phyloP scores from a whole-genome alignment of 2,329 filamentous ascomycete genomes.

The Sarocladiaceae sp. region DNA sequence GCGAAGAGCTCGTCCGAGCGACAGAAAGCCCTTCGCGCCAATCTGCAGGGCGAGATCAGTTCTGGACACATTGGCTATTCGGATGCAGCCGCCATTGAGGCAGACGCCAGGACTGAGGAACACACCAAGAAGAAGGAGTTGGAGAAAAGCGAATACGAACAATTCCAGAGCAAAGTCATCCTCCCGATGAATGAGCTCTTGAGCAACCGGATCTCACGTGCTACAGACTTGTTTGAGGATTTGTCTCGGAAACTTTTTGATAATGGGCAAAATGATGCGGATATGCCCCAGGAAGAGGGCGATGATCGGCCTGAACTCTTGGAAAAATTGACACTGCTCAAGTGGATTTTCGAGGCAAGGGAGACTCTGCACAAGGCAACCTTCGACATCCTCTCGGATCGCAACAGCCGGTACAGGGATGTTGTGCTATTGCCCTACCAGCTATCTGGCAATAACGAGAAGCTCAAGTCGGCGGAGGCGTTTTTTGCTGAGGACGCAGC shows the following conservation, averaged over 20 bases:
- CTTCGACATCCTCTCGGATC: constrained; percentile 77
- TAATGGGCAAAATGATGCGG: constrained; percentile 57
- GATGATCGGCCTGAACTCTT: constrained; percentile 91
- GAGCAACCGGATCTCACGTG: constrained; percentile 65
- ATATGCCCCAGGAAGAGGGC: constrained; percentile 87
- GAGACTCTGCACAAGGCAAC: constrained; percentile 80
- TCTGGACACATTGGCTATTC: constrained; percentile 74
- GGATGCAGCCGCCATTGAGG: constrained; percentile 75
- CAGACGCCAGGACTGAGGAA: constrained; percentile 66
- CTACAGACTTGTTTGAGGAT: constrained; percentile 71
- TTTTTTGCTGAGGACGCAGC: constrained; percentile 79
- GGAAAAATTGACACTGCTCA: constrained; percentile 88
- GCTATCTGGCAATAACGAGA: constrained; percentile 68
- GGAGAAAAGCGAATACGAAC: constrained; percentile 74
- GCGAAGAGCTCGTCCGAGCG: constrained; percentile 42
- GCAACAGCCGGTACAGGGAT: constrained; percentile 79
- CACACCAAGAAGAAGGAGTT: constrained; percentile 63
- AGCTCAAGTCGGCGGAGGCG: constrained; percentile 67
- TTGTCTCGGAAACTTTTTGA: constrained; percentile 66
- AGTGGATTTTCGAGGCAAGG: constrained; percentile 95
- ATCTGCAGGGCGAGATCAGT: constrained; percentile 73
- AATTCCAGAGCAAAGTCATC: constrained; percentile 77
- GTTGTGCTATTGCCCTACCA: constrained; percentile 78
- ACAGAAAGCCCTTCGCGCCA: constrained; percentile 60
- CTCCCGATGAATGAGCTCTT: constrained; percentile 76